Conservation (phyloP, 208 protist species). For the Leishmania gerbilli region DNA sequence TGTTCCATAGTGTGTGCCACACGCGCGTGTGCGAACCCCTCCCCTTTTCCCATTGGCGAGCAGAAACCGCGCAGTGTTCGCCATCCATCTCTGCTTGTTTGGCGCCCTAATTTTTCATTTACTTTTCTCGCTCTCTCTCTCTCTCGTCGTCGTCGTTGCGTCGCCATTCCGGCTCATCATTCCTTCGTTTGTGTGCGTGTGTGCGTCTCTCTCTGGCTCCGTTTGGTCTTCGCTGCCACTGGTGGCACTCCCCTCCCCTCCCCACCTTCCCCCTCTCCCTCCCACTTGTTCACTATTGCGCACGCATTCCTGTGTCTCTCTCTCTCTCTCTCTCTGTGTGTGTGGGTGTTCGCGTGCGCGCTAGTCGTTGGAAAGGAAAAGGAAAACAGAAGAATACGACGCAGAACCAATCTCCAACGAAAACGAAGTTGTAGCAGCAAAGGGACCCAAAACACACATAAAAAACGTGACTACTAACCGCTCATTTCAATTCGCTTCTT, state of each 20-base stretch:
- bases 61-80: neutral
- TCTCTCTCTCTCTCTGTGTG: neutral
- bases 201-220: neutral
- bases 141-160: too few relatives aligned
- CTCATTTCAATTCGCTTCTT: neutral
- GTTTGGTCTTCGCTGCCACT: neutral
- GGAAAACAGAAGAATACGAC: neutral
- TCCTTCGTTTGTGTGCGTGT: neutral
- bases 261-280: too few relatives aligned
- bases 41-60: neutral
- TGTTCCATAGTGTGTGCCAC: neutral
- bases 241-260: neutral
- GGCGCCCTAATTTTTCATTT: neutral
- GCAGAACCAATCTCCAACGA: neutral
- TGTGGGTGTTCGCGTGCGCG: neutral
- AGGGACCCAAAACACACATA: neutral
- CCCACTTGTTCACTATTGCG: neutral
- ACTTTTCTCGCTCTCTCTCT: neutral
- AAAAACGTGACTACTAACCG: neutral
- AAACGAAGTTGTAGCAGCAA: neutral
- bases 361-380: neutral
- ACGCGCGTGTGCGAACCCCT: neutral
- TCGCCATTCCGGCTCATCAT: neutral
- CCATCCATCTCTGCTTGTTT: neutral
- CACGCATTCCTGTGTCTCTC: neutral